Percentiles rank a stretch among this genome's conserved stretches.
These are phyloP conservation scores for Mrakiaceae sp. DNA, from an alignment of 1,284 basidiomycete species.

Conservation along the genomic window DNA sequence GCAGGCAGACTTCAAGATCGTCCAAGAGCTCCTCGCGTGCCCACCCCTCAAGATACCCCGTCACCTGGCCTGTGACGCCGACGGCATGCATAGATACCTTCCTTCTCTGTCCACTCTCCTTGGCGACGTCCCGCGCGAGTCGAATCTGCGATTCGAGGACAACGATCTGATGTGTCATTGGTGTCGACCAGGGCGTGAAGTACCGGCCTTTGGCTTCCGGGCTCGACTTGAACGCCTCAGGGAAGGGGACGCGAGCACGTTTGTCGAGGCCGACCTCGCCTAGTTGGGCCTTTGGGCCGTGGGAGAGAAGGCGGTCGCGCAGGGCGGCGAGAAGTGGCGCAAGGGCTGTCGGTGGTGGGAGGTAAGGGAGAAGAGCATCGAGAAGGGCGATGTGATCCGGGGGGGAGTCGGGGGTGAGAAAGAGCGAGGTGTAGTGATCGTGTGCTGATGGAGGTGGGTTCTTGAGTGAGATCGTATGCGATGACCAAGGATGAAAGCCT, in stretches of 20 bases:
- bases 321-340: not conserved
- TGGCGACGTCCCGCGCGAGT: not conserved
- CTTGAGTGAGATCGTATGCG: not conserved
- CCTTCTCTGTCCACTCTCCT: not conserved
- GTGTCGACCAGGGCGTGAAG: not conserved
- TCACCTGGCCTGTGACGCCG: not conserved
- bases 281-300: conserved; percentile 1
- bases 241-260: conserved; percentile 7
- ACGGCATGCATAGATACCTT: conserved; percentile 3
- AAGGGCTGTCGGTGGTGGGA: not conserved
- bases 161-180: not conserved
- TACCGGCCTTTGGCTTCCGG: not conserved
- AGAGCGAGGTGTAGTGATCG: conserved; percentile 6
- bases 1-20: not conserved
- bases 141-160: conserved; percentile 7
- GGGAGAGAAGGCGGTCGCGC: not conserved
- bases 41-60: not conserved
- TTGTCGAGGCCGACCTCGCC: conserved; percentile 14
- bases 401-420: not conserved
- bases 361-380: not conserved
- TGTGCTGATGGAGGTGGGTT: not conserved
- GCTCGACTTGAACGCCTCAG: not conserved
- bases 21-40: not conserved
- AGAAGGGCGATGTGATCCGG: not conserved
- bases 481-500: conserved; percentile 12